Evolutionary conservation across 257 asterid genomes (phyloP).

Genomic region (Verbena officinalis): DNA sequence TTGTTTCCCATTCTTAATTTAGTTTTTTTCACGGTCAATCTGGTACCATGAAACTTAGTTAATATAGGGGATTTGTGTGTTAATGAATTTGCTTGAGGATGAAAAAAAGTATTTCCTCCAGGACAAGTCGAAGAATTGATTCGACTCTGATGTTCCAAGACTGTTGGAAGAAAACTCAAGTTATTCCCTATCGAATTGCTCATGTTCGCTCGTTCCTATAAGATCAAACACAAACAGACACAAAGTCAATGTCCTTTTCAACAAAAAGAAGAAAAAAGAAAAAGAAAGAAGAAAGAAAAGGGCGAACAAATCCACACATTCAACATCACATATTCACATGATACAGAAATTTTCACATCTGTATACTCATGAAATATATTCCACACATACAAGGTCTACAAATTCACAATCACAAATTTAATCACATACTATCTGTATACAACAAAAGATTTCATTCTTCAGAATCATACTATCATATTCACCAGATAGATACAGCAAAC

Average conservation of each 20-base stretch:
- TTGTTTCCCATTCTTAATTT: constrained; percentile 63
- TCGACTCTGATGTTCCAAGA: constrained; percentile 65
- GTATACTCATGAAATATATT: no score
- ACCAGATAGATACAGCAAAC: no score
- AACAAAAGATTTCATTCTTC: no score
- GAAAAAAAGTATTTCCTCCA: constrained; percentile 70
- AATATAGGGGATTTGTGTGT: constrained; percentile 59
- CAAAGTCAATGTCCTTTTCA: constrained; percentile 29
- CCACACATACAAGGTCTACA: no score
- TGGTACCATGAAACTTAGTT: constrained; percentile 56
- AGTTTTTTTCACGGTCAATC: constrained; percentile 44
- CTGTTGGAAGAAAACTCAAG: constrained; percentile 62
- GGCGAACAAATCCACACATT: background rate
- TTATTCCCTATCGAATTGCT: constrained; percentile 79
- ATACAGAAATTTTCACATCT: background rate
- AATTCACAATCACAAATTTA: no score
- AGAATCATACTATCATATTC: no score
- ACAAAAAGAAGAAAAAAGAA: constrained; percentile 6
- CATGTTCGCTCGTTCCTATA: constrained; percentile 49
- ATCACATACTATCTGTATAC: no score
- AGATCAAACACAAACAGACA: constrained; percentile 22
- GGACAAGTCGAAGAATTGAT: constrained; percentile 55
- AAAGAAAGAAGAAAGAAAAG: background rate
- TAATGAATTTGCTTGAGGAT: constrained; percentile 65
- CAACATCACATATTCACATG: no score